Evolutionary conservation across 2,329 filamentous ascomycete genomes (phyloP), one percentile per base, ranked within the genome.

Genomic region (Diaporthe destruens): DNA sequence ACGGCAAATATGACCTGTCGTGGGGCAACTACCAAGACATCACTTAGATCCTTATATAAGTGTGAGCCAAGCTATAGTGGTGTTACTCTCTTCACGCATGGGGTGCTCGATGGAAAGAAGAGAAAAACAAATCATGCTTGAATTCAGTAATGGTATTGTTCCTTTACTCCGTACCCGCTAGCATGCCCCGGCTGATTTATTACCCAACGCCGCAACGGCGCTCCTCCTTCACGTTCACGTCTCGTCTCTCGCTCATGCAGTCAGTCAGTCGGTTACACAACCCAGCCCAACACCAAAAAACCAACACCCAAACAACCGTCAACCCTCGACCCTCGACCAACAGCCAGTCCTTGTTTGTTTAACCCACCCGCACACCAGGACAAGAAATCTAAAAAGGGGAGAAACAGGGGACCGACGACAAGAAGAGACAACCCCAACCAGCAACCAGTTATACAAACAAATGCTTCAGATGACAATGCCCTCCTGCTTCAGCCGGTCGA

Each of bases 401-500:
- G 18, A 8, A 32, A n/a, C 9, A 61, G 8, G 6, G 51, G 29
- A 56, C 1, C 8, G 8, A n/a, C 29, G 29, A 29, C 29, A n/a
- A 9, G 32, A 70, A 70, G 2, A 47, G 11, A 18, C 3, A 32
- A 34, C 11, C 1, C 18, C 39, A 16, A 14, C 20, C 23, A 16
- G 36, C 39, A 16, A 14, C 20, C 23, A 16, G 36, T 36, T 6
- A 23, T 34, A 29, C 49, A 72, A 39, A 42, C 39, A 42, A 42
- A 42, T 8, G 47, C 55, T 69, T 78, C 74, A 86, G 77, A 85
- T 82, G 71, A 84, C 79, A 72, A 88, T 84, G 2, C 86, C 86
- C 74, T 88, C 85, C 80, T 87, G 82, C 76, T 86, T 82, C 57
- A 90, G 76, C 79, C 85, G 85, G 68, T 85, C 82, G 6, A 90